Base-by-base conservation (phyloP, 352 stramenopile genomes). In the Phytopythium chamaehyphon region DNA sequence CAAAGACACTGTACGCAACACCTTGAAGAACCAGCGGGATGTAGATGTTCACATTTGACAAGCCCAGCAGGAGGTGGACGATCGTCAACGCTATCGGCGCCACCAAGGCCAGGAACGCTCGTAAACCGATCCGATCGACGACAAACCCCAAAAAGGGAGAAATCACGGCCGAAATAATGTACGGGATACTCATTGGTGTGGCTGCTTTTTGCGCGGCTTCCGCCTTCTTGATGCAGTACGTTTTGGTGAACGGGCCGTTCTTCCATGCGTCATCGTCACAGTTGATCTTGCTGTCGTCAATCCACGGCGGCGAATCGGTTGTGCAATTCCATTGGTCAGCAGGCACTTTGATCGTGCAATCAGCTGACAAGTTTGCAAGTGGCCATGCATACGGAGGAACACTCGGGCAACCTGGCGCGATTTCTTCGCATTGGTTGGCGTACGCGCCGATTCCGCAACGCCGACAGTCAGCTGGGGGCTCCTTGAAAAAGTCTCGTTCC, bases 171-270 rank as follows among this genome's bases (percentile, higher is more conserved):
- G 88, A 96, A 36, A 97, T 95, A 26, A 96, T 79, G 64, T 97
- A 98, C 33, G 92, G 93, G 42, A 98, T 89, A 14, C 76, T 92
- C 88, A 98, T 97, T 10, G 93, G 74, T 15, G 71, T 90, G n/a
- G 82, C 84, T 3, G 82, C 85, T 28, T 78, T 79, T 39, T 76
- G 51, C 4, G 78, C 79, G 16, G 86, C 88, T 7, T 76, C 62
- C 3, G 59, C 59, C 47, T 91, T 87, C 40, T 84, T 76, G 24
- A 43, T 53, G 55, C 80, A 93, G 54, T 88, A 91, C 22, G 47
- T 64, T 16, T 62, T 55, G 2, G 78, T 88, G 23, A 83, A 62
- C 7, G 73, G 72, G 1, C 80, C 83, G 40, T 76, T 52, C 44
- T 83, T 86, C 83, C 83, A 93, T 4, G 71, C 76, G 0, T 82